Evolutionary conservation across 192 early-diverging fungal genomes (phyloP), one percentile per base, ranked within the genome.

Genomic region (Backusella westeae): DNA sequence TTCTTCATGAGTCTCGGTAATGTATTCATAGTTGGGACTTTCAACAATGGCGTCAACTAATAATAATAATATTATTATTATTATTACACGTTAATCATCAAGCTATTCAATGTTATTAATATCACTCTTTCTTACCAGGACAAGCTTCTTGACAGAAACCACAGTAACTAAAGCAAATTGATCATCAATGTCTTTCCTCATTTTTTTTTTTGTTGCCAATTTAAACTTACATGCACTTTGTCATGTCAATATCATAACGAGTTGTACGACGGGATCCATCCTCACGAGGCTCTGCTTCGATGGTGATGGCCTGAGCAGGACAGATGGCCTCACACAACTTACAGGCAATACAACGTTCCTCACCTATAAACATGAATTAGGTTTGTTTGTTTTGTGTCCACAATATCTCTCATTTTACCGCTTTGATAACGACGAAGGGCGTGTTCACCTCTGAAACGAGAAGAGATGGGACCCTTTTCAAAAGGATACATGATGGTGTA

Each of bases 211-310:
- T 34, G 15, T n/a, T 44, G 42, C 12, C 42, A 44, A 6, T 6
- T 38, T 38, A 17, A 56, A 78, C 78, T 73, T 79, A 80, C 80
- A 93, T 93, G 85, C 95, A 95, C 89, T 98, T 98, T 73, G 97
- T 97, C 97, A 97, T 97, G 82, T 99, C 97, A 79, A 99, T 99
- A 86, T 99, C 97, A 81, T 99, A 99, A 67, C 97, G 90, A 32
- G 96, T 97, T 26, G 97, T 99, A 66, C 96, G 91, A 79, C 97
- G 90, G 34, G 90, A 90, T 44, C 94, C 97, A 82, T 99, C 97
- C 75, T 96, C 94, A 80, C 97, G 92, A 34, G 94, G 93, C 85
- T 99, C 96, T 32, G 95, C 94, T 85, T 99, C 97, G 70, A 99
- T 99, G 2, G 97, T 99, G 78, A 99, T 99, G 42, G 97, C 97